Evolutionary conservation across 257 asterid species (phyloP).

Genomic region (Rubia yunnanensis): DNA sequence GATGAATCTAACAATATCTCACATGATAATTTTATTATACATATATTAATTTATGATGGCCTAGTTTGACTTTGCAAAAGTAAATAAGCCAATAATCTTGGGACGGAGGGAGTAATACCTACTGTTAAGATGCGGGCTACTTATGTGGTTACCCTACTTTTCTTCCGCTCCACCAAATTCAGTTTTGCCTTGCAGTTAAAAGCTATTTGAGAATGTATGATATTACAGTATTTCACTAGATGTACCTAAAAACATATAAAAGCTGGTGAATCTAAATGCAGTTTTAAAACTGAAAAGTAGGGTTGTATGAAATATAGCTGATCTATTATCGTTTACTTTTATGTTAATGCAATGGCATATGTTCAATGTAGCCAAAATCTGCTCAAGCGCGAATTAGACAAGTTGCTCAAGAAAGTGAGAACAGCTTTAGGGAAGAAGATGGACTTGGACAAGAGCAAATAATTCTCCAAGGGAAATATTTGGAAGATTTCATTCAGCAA

Average conservation of each 20-base stretch:
- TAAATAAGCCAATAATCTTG: too few species aligned
- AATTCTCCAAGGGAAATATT: slow-evolving; percentile 22
- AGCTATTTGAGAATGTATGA: background rate
- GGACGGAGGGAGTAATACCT: too few species aligned
- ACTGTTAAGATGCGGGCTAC: background rate
- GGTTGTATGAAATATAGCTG: background rate
- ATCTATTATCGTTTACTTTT: background rate
- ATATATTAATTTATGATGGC: too few species aligned
- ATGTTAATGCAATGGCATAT: background rate
- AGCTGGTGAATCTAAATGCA: background rate
- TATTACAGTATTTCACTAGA: background rate
- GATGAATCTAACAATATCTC: too few species aligned
- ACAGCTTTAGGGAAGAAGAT: slow-evolving; percentile 40
- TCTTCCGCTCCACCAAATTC: background rate
- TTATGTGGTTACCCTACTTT: background rate
- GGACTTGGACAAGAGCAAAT: slow-evolving; percentile 33
- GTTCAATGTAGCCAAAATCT: slow-evolving; percentile 36
- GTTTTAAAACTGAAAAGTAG: background rate
- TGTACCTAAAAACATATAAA: background rate
- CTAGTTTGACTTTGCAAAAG: too few species aligned
- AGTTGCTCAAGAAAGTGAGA: slow-evolving; percentile 48
- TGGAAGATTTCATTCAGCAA: slow-evolving; percentile 10
- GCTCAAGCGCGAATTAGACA: slow-evolving; percentile 44
- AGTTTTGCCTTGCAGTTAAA: background rate
- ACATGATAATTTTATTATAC: too few species aligned